Conservation (phyloP, 768 basidiomycete species). For the Lyophyllum semitale region DNA sequence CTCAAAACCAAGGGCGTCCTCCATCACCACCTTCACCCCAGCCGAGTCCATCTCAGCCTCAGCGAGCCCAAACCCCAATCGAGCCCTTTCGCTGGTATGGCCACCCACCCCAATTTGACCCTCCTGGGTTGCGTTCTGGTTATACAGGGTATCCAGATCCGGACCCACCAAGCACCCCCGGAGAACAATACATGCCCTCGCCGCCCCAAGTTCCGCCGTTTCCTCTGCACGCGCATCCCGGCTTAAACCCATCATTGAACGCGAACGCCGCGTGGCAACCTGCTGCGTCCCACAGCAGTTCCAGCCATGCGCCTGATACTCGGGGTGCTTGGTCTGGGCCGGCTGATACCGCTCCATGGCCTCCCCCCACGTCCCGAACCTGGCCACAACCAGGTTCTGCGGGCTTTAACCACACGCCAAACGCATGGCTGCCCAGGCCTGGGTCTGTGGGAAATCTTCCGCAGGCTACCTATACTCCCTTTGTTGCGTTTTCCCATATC, state of each 20-base stretch:
- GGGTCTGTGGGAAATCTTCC: background rate
- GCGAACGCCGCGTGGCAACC: background rate
- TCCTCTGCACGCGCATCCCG: background rate
- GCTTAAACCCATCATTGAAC: background rate
- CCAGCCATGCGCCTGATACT: background rate
- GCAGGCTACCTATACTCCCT: background rate
- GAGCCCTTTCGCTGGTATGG: background rate
- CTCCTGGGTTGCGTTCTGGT: background rate
- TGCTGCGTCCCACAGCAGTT: background rate
- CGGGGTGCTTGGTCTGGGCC: background rate
- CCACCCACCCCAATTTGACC: background rate
- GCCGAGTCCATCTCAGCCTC: background rate
- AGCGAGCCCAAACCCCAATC: background rate
- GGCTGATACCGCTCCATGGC: background rate
- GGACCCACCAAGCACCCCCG: background rate
- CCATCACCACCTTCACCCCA: background rate
- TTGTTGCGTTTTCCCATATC: background rate
- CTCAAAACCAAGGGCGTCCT: background rate
- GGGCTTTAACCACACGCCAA: background rate
- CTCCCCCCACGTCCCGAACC: background rate
- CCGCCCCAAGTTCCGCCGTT: background rate
- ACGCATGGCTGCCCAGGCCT: background rate
- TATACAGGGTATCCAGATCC: background rate
- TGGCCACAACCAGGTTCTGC: background rate
- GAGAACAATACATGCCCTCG: background rate